These are phyloP conservation scores for Rhodotorula graminis DNA, from an alignment of 768 basidiomycete species.

Conservation along the genomic window DNA sequence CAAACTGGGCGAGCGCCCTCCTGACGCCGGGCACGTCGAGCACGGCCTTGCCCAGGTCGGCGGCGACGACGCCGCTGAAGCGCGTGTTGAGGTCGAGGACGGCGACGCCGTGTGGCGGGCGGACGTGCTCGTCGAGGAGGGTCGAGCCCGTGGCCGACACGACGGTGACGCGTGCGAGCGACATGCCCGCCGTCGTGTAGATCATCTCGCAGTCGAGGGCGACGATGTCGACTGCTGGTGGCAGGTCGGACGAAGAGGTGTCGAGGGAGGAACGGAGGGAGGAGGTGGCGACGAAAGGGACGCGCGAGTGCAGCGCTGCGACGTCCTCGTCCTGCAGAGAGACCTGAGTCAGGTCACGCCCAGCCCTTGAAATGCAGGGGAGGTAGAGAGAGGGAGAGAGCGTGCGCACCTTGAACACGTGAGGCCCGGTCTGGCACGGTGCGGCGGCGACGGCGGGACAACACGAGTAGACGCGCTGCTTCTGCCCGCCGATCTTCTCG, in stretches of 20 bases:
- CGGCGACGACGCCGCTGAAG: conserved; percentile 44
- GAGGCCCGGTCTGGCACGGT: conserved; percentile 68
- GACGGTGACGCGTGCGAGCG: conserved; percentile 82
- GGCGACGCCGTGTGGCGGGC: conserved; percentile 35
- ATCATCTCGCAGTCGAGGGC: conserved; percentile 97
- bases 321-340: conserved; percentile 56
- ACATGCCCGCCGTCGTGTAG: conserved; percentile 86
- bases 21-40: conserved; percentile 66
- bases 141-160: conserved; percentile 57
- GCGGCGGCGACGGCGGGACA: conserved; percentile 63
- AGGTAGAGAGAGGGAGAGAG: neutral
- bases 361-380: no score
- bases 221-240: conserved; percentile 63
- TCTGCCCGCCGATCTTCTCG: conserved; percentile 59
- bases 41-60: conserved; percentile 52
- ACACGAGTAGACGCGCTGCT: conserved; percentile 66
- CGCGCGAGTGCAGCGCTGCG: conserved; percentile 64
- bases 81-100: conserved; percentile 83
- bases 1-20: conserved; percentile 62
- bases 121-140: conserved; percentile 75
- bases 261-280: conserved; percentile 19
- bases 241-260: conserved; percentile 18
- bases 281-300: conserved; percentile 61
- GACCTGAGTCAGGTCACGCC: neutral
- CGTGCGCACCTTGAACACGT: conserved; percentile 67